Evolutionary conservation across 345 rosid species (phyloP).

Genomic region (Corchorus olitorius): DNA sequence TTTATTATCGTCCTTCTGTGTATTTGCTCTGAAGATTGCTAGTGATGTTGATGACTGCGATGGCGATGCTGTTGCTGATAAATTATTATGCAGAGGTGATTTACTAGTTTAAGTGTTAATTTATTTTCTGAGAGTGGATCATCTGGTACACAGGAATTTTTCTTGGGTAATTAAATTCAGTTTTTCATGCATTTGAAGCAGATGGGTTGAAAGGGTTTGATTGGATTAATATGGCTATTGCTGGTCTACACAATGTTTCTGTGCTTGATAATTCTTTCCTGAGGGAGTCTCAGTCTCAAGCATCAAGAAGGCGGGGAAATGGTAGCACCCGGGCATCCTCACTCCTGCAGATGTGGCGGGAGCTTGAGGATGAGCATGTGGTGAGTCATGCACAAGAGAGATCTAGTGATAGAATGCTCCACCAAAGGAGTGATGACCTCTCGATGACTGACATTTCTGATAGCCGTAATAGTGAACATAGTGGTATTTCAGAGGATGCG

Average conservation of each 20-base stretch:
- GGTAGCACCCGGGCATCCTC: slow-evolving; percentile 78
- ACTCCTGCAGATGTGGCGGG: slow-evolving; percentile 83
- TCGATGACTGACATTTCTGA: slow-evolving; percentile 43
- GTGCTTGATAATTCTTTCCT: slow-evolving; percentile 71
- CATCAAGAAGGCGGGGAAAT: slow-evolving; percentile 49
- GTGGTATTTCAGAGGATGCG: slow-evolving; percentile 43
- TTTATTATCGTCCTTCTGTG: slow-evolving; percentile 15
- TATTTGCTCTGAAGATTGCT: slow-evolving; percentile 27
- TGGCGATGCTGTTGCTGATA: slow-evolving; percentile 24
- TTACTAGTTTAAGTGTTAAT: slow-evolving; percentile 28
- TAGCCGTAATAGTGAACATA: slow-evolving; percentile 39
- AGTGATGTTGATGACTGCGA: slow-evolving; percentile 30
- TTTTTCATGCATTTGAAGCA: slow-evolving; percentile 36
- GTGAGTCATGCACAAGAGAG: slow-evolving; percentile 63
- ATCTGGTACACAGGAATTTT: slow-evolving; percentile 28
- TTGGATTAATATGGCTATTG: slow-evolving; percentile 65
- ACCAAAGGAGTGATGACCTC: slow-evolving; percentile 43
- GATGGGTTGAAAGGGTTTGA: slow-evolving; percentile 44
- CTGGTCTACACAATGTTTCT: slow-evolving; percentile 77
- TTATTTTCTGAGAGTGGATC: slow-evolving; percentile 30
- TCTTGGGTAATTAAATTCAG: slow-evolving; percentile 39
- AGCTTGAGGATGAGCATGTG: slow-evolving; percentile 84
- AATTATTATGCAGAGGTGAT: slow-evolving; percentile 22
- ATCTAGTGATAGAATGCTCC: slow-evolving; percentile 47
- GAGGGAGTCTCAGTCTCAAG: slow-evolving; percentile 65